These are phyloP conservation scores for Lasiosphaeria hispida DNA, from an alignment of 495 filamentous ascomycete genomes.

Conservation along the genomic window DNA sequence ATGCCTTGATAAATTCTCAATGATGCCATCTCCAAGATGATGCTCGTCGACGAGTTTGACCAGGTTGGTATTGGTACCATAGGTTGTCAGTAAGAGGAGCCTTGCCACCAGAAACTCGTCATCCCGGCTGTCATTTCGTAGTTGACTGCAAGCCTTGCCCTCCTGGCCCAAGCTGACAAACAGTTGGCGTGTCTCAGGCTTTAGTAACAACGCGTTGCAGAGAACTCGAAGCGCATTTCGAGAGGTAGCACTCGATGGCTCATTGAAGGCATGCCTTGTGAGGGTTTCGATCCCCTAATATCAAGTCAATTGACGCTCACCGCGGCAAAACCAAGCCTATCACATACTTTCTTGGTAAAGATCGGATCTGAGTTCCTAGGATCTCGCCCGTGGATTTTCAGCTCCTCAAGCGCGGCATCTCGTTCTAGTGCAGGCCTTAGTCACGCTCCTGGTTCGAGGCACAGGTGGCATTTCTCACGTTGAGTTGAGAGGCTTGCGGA, in stretches of 20 bases:
- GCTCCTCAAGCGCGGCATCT: slow-evolving; percentile 60
- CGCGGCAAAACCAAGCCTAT: not conserved
- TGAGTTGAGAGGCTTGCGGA: slow-evolving; percentile 52
- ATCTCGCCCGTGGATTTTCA: slow-evolving; percentile 77
- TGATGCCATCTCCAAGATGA: slow-evolving; percentile 65
- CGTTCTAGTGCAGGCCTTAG: slow-evolving; percentile 50
- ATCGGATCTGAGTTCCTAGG: slow-evolving; percentile 71
- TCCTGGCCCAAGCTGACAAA: slow-evolving; percentile 79
- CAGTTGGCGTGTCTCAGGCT: slow-evolving; percentile 66
- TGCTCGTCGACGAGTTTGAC: slow-evolving; percentile 66
- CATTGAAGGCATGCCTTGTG: slow-evolving; percentile 68
- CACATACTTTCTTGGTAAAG: slow-evolving; percentile 69
- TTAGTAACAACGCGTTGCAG: slow-evolving; percentile 81
- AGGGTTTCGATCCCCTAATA: slow-evolving; percentile 72
- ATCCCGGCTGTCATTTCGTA: slow-evolving; percentile 75
- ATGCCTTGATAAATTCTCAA: slow-evolving; percentile 66
- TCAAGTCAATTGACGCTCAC: not conserved
- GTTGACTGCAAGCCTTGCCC: slow-evolving; percentile 63
- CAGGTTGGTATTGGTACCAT: slow-evolving; percentile 70
- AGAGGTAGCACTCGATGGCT: slow-evolving; percentile 55
- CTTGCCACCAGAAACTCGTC: slow-evolving; percentile 86
- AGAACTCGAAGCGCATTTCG: slow-evolving; percentile 80
- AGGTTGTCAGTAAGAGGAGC: slow-evolving; percentile 84
- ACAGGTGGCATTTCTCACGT: slow-evolving; percentile 46
- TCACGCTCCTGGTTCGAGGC: not conserved